phyloP scores from a whole-genome alignment of 352 stramenopile genomes.

The Phytophthora sp. region DNA sequence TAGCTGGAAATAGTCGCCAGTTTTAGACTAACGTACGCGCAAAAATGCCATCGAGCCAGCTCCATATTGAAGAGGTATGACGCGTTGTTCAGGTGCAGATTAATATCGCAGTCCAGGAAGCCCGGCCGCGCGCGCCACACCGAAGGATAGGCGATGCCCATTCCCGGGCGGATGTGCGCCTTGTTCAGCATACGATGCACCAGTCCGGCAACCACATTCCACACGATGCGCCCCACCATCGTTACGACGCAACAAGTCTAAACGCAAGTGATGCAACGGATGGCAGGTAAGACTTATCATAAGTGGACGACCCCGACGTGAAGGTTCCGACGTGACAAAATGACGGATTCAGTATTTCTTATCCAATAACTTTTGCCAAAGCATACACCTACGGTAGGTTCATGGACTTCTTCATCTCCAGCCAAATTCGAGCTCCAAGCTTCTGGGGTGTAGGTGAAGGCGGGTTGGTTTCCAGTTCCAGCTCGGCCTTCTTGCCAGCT shows the following conservation, averaged over 20 bases:
- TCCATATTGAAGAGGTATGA: constrained; percentile 86
- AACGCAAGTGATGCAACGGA: constrained; percentile 7
- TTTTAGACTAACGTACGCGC: constrained; percentile 58
- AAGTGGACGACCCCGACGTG: too few relatives aligned
- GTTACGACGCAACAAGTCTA: too few relatives aligned
- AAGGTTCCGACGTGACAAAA: constrained; percentile 24
- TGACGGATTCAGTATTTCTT: constrained; percentile 2
- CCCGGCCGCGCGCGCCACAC: constrained; percentile 74
- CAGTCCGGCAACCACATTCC: constrained; percentile 72
- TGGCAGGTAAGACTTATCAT: too few relatives aligned
- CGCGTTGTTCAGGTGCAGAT: constrained; percentile 87
- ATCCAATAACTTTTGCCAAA: not conserved
- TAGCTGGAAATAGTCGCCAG: not conserved
- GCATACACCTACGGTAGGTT: constrained; percentile 25
- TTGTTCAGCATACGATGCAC: constrained; percentile 69
- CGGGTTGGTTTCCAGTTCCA: constrained; percentile 11
- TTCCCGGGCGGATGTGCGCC: constrained; percentile 49
- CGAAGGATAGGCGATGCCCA: constrained; percentile 72
- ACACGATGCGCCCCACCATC: constrained; percentile 82
- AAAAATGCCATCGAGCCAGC: constrained; percentile 84
- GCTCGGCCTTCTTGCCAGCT: constrained; percentile 21
- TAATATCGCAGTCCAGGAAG: constrained; percentile 83
- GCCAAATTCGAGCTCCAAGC: constrained; percentile 22
- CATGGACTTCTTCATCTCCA: constrained; percentile 37
- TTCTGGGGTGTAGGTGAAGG: constrained; percentile 18